phyloP scores from a whole-genome alignment of 371 early-diverging fungal species.

The Mortierella sp. region DNA sequence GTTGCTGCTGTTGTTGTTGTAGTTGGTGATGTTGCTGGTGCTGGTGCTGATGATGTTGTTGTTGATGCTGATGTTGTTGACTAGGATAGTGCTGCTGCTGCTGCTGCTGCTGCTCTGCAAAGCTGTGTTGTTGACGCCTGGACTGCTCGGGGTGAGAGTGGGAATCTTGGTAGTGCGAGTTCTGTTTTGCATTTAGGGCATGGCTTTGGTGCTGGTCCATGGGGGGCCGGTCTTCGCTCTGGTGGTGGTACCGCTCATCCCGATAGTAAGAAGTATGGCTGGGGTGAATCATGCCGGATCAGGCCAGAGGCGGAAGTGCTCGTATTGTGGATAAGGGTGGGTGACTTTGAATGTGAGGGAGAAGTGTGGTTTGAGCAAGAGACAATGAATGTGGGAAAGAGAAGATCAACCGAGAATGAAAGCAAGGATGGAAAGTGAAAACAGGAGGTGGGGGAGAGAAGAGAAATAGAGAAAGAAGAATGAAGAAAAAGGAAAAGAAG shows the following conservation, averaged over 20 bases:
- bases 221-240: not conserved
- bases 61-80: slow-evolving; percentile 10
- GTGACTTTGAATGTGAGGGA: not conserved
- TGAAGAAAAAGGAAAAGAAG: not conserved
- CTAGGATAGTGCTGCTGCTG: slow-evolving; percentile 19
- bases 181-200: not conserved
- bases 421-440: not conserved
- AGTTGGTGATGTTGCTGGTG: slow-evolving; percentile 1
- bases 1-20: slow-evolving; percentile 6
- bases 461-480: not conserved
- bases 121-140: slow-evolving; percentile 10
- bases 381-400: not conserved
- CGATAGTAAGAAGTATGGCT: not conserved
- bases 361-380: not conserved
- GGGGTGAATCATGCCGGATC: slow-evolving; percentile 4
- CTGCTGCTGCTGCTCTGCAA: slow-evolving; percentile 22
- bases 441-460: not conserved
- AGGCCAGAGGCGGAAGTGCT: not conserved
- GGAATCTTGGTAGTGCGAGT: not conserved
- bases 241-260: not conserved
- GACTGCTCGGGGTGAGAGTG: not conserved
- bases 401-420: not conserved
- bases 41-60: slow-evolving; percentile 6
- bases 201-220: not conserved
- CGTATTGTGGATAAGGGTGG: not conserved